Conservation (phyloP, 495 filamentous ascomycete species). For the Penicillium subrubescens region DNA sequence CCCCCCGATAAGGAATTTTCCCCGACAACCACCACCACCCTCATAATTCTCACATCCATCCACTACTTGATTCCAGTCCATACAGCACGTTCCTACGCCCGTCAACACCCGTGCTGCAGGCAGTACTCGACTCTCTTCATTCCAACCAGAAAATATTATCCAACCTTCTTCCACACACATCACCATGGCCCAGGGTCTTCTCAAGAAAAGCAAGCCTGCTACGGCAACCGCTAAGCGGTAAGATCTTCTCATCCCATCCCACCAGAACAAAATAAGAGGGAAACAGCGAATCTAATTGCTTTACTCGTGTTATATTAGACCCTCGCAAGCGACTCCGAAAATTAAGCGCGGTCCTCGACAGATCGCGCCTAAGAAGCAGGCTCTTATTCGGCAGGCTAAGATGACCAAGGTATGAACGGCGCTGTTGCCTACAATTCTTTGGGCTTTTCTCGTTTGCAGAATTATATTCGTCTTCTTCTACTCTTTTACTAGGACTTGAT, state of each 20-base stretch:
- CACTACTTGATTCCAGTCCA: neutral
- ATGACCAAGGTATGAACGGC: slow-evolving; percentile 57
- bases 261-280: neutral
- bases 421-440: neutral
- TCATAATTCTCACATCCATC: neutral
- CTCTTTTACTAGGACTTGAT: no score
- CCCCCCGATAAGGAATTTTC: slow-evolving; percentile 28
- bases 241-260: neutral
- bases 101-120: slow-evolving; percentile 32
- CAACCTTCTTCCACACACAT: neutral
- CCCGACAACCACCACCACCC: slow-evolving; percentile 11
- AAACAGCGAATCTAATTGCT: neutral
- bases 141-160: neutral
- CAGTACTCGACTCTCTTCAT: slow-evolving; percentile 17
- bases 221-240: slow-evolving; percentile 37
- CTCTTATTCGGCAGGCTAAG: slow-evolving; percentile 59
- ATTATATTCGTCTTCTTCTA: neutral
- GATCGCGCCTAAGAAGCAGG: slow-evolving; percentile 70
- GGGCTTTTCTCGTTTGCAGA: neutral
- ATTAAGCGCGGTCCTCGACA: slow-evolving; percentile 60
- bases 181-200: slow-evolving; percentile 41
- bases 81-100: no score
- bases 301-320: neutral
- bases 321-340: slow-evolving; percentile 18
- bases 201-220: slow-evolving; percentile 42